phyloP scores from a whole-genome alignment of 106 monocot species.

The Dactylorhiza incarnata region DNA sequence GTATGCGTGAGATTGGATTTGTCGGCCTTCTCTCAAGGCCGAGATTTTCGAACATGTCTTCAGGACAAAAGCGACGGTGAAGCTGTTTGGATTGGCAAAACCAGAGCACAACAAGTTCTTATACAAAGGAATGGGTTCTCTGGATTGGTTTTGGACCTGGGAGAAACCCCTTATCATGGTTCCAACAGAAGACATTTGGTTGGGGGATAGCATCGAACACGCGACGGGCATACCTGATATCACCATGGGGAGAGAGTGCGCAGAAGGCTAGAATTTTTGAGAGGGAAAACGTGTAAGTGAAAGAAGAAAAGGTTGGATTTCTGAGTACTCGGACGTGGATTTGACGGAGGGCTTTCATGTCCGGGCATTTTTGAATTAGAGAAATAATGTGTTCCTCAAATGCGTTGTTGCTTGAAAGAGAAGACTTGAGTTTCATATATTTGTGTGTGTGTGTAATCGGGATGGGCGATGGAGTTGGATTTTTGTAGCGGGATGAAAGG shows the following conservation, averaged over 20 bases:
- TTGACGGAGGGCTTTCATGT: slow-evolving; percentile 52
- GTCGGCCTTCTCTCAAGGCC: slow-evolving; percentile 47
- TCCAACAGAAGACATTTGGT: slow-evolving; percentile 70
- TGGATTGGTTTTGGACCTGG: slow-evolving; percentile 21
- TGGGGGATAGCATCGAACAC: slow-evolving; percentile 62
- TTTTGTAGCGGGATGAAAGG: too few species aligned
- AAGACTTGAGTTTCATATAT: background rate
- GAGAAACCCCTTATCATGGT: slow-evolving; percentile 56
- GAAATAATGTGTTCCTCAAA: slow-evolving; percentile 29
- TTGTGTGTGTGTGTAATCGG: too few species aligned
- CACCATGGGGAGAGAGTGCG: slow-evolving; percentile 32
- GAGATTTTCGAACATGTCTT: slow-evolving; percentile 49
- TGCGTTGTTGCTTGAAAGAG: background rate
- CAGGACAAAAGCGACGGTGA: slow-evolving; percentile 66
- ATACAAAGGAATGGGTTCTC: slow-evolving; percentile 51
- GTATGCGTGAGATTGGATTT: slow-evolving; percentile 59
- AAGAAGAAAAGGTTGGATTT: slow-evolving; percentile 15
- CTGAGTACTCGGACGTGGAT: slow-evolving; percentile 62
- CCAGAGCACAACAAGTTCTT: slow-evolving; percentile 35
- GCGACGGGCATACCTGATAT: slow-evolving; percentile 51
- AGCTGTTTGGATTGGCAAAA: slow-evolving; percentile 52
- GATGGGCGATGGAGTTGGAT: too few species aligned
- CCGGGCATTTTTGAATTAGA: slow-evolving; percentile 54
- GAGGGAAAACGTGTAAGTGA: slow-evolving; percentile 20
- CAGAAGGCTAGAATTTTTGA: slow-evolving; percentile 57